A percentile compares a stretch with the other conserved stretches of the same genome.
These are phyloP conservation scores for Smittium culicis DNA, from an alignment of 371 early-diverging fungal species.

Conservation along the genomic window DNA sequence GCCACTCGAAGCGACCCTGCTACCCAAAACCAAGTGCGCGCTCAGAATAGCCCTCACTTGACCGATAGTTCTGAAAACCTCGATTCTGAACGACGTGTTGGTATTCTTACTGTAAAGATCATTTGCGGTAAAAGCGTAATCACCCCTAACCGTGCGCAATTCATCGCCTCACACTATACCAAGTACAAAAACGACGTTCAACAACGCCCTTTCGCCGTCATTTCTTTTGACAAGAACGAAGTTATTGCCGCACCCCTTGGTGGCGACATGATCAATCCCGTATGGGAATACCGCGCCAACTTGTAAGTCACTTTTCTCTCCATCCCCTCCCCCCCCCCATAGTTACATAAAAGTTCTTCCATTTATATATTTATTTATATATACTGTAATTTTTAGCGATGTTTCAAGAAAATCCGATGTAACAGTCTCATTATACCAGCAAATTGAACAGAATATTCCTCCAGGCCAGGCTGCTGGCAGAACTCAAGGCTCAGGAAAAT, in stretches of 20 bases:
- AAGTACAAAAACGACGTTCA: conserved; percentile 53
- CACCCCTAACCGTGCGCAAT: conserved; percentile 38
- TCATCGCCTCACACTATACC: conserved; percentile 48
- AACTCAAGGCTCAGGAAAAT: conserved; percentile 16
- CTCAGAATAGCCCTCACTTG: no score
- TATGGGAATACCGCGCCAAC: conserved; percentile 72
- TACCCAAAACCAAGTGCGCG: no score
- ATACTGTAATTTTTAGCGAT: conserved; percentile 44
- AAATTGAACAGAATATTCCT: conserved; percentile 37
- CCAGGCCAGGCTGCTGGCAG: conserved; percentile 18
- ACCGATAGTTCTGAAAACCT: no score
- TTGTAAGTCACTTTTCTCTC: conserved; percentile 85
- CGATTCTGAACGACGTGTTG: background rate
- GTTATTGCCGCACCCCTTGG: conserved; percentile 65
- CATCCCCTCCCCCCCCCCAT: no score
- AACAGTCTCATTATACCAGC: conserved; percentile 70
- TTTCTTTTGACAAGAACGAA: conserved; percentile 91
- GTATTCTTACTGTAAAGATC: background rate
- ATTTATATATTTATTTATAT: background rate
- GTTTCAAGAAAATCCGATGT: conserved; percentile 74
- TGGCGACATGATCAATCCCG: conserved; percentile 54
- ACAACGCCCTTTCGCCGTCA: conserved; percentile 73
- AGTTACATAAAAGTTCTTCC: background rate
- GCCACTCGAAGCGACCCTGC: no score
- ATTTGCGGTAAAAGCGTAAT: conserved; percentile 25